Evolutionary conservation across 768 basidiomycete species (phyloP), one percentile per base, ranked within the genome.

Genomic region (Sporobolomyces roseus): DNA sequence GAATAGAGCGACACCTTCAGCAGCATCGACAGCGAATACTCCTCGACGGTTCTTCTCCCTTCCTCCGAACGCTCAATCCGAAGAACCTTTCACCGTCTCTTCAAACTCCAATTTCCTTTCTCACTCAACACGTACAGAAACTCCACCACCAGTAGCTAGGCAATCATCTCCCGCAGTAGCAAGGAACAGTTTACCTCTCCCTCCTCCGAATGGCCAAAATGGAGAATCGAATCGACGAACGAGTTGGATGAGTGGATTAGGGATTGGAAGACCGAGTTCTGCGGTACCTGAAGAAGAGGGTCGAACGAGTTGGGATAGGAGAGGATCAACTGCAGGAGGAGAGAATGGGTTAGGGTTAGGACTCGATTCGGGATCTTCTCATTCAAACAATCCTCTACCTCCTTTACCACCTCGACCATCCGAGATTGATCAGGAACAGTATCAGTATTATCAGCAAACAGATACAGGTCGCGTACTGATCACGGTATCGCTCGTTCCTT

Each of bases 401-500:
- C 4, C 54, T 1, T 33, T 35, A 4, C 27, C 38, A 5, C 49
- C 36, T 4, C 61, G 27, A 25, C 59, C 38, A 27, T 41, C 27
- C 7, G 51, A 38, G 7, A 33, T n/a, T n/a, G 32, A 48, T 30
- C 38, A n/a, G 6, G 13, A n/a, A 1, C n/a, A 52, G 19, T 10
- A 51, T n/a, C 21, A 43, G 49, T 43, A 29, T 14, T 6, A 21
- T 30, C 48, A 36, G 29, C 25, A 48, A 36, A 3, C 7, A 3
- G 17, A 25, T 5, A 58, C 30, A n/a, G 67, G 67, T 33, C 56
- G 49, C 7, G 21, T 68, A 25, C 51, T 67, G 23, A 32, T 71
- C 38, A 67, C 70, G 0, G 62, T 71, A 32, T 63, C 70, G 8
- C 62, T 71, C 53, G 65, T 71, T 12, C 70, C 70, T 1, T 63